Conservation (phyloP, 75 land plant genomes). For the Cupressus sempervirens region DNA sequence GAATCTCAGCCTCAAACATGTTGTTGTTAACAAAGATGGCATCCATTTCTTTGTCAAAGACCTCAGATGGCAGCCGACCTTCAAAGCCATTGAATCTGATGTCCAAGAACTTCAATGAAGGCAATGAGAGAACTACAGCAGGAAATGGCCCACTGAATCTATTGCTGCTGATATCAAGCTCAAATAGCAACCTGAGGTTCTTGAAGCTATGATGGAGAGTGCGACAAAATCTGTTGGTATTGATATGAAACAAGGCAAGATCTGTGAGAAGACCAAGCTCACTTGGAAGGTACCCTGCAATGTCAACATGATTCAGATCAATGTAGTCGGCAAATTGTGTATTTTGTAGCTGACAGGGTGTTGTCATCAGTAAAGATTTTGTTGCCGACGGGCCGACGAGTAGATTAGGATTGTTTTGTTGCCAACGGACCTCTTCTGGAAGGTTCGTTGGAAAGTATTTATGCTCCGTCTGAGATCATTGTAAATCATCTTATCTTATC, state of each 20-base stretch:
- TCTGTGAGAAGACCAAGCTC: conserved; percentile 39
- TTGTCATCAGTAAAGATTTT: too few species aligned
- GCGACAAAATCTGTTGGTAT: conserved; percentile 48
- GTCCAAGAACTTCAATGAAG: conserved; percentile 42
- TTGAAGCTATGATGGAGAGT: conserved; percentile 31
- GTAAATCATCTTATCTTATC: too few species aligned
- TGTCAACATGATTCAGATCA: conserved; percentile 40
- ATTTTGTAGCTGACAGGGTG: too few species aligned
- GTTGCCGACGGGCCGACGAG: too few species aligned
- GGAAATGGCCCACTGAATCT: conserved; percentile 65
- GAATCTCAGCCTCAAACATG: conserved; percentile 27
- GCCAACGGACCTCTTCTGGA: too few species aligned
- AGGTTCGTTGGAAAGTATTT: too few species aligned
- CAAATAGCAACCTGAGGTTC: conserved; percentile 30
- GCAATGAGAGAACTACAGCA: conserved; percentile 38
- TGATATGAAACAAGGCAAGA: conserved; percentile 43
- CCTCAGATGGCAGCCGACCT: conserved; percentile 31
- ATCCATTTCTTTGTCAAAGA: conserved; percentile 45
- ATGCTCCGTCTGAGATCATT: too few species aligned
- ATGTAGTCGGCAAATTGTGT: too few species aligned
- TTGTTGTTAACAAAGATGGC: conserved; percentile 46
- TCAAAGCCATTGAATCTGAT: conserved; percentile 53
- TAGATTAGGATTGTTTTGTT: too few species aligned
- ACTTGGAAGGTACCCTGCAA: conserved; percentile 36
- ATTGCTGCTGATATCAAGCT: conserved; percentile 76